These are phyloP conservation scores for Russula sp. DNA, from an alignment of 768 basidiomycete species.

Conservation along the genomic window DNA sequence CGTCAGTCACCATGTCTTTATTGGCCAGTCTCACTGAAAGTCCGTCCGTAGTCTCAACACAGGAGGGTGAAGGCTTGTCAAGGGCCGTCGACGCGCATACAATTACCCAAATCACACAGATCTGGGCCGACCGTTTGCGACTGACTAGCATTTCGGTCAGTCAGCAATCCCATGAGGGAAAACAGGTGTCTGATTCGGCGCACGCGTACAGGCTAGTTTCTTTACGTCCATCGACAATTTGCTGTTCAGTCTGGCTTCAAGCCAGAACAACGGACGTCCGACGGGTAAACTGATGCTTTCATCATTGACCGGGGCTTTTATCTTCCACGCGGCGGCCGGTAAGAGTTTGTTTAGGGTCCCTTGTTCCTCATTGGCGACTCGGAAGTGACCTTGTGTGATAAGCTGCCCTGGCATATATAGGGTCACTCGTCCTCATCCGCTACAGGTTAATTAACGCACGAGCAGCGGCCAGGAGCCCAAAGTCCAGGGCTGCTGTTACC, in stretches of 20 bases:
- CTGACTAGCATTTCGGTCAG: constrained; percentile 18
- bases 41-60: neutral
- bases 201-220: constrained; percentile 16
- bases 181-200: neutral
- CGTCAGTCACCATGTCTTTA: neutral
- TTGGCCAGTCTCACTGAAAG: neutral
- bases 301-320: constrained; percentile 18
- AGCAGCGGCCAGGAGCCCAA: neutral
- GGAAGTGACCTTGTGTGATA: neutral
- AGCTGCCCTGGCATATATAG: constrained; percentile 20
- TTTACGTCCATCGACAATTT: constrained; percentile 22
- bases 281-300: constrained; percentile 9
- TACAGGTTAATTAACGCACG: constrained; percentile 6
- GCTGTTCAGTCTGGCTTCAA: neutral
- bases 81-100: neutral
- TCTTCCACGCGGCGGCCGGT: constrained; percentile 23
- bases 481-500: neutral
- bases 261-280: neutral
- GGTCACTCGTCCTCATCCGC: constrained; percentile 21
- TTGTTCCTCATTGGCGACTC: neutral
- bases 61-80: neutral
- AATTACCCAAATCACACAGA: constrained; percentile 8
- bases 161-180: neutral
- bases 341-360: neutral
- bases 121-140: constrained; percentile 20